Evolutionary conservation across 177 flowering plant species (phyloP).

Genomic region (Vitis hybrid): DNA sequence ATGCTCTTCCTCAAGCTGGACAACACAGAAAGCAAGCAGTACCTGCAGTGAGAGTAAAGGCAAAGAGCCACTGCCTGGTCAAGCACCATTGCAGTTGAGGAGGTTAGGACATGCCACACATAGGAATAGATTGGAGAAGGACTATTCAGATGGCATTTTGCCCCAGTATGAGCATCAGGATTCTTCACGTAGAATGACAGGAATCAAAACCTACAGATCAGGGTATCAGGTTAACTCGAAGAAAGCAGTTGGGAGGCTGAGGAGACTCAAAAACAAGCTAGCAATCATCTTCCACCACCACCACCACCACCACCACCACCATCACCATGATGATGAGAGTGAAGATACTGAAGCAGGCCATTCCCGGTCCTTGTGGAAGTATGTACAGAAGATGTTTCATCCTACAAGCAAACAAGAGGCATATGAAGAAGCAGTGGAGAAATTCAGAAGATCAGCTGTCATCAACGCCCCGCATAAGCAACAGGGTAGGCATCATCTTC

Average conservation of each 20-base stretch:
- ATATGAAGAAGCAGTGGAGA: constrained; percentile 2
- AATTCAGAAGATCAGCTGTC: constrained; percentile 4
- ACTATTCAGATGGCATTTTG: background rate
- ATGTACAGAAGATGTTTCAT: constrained; percentile 14
- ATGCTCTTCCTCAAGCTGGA: constrained; percentile 28
- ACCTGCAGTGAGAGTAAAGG: constrained; percentile 1
- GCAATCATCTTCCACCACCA: constrained; percentile 65
- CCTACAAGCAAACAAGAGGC: background rate
- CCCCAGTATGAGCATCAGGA: background rate
- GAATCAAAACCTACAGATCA: background rate
- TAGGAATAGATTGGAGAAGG: background rate
- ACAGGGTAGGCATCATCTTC: constrained; percentile 27
- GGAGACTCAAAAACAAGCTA: constrained; percentile 49
- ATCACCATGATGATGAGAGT: constrained; percentile 4
- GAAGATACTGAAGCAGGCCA: constrained; percentile 6
- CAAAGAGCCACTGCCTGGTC: background rate
- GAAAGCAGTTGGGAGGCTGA: constrained; percentile 33
- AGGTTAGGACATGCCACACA: background rate
- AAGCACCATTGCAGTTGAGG: background rate
- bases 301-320: constrained; percentile 53
- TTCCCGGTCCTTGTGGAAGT: constrained; percentile 17
- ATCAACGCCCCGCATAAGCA: constrained; percentile 7
- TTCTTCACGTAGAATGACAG: constrained; percentile 1
- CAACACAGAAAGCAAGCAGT: constrained; percentile 24
- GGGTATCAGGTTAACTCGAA: background rate